phyloP scores from a whole-genome alignment of 23 red algal genomes.

The Gracilaria caudata region DNA sequence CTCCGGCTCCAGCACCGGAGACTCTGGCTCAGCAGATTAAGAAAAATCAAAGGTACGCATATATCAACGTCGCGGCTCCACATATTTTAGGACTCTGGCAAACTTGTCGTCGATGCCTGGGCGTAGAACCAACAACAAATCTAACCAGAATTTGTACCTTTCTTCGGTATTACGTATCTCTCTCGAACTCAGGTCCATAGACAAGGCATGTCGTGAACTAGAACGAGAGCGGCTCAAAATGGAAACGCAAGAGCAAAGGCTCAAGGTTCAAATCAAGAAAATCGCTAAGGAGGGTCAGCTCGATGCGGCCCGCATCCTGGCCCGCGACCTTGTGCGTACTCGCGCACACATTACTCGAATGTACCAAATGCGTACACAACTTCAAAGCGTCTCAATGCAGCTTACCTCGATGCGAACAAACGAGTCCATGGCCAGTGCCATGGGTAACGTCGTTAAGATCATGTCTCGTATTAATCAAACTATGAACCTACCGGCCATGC shows the following conservation, averaged over 20 bases:
- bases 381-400: slow-evolving; percentile 98
- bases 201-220: slow-evolving; percentile 92
- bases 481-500: slow-evolving; percentile 95
- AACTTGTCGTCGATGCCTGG: not conserved
- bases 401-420: slow-evolving; percentile 87
- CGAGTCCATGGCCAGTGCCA: slow-evolving; percentile 87
- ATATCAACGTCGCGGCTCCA: not conserved
- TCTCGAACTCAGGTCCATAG: slow-evolving; percentile 64
- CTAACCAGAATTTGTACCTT: not conserved
- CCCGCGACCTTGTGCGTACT: slow-evolving; percentile 90
- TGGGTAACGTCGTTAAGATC: slow-evolving; percentile 87
- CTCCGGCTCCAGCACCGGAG: slow-evolving; percentile 53
- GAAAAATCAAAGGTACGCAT: slow-evolving; percentile 65
- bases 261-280: slow-evolving; percentile 88
- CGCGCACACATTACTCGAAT: slow-evolving; percentile 80
- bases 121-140: not conserved
- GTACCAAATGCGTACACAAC: slow-evolving; percentile 97
- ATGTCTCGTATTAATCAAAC: slow-evolving; percentile 92
- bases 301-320: slow-evolving; percentile 87
- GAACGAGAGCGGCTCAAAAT: slow-evolving; percentile 97
- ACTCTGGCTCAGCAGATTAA: slow-evolving; percentile 70
- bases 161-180: not conserved
- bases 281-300: slow-evolving; percentile 84
- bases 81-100: not conserved
- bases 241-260: slow-evolving; percentile 76